Percentiles rank a stretch among this genome's conserved stretches.
Conservation (phyloP, 345 rosid species). For the Cardamine occulta region DNA sequence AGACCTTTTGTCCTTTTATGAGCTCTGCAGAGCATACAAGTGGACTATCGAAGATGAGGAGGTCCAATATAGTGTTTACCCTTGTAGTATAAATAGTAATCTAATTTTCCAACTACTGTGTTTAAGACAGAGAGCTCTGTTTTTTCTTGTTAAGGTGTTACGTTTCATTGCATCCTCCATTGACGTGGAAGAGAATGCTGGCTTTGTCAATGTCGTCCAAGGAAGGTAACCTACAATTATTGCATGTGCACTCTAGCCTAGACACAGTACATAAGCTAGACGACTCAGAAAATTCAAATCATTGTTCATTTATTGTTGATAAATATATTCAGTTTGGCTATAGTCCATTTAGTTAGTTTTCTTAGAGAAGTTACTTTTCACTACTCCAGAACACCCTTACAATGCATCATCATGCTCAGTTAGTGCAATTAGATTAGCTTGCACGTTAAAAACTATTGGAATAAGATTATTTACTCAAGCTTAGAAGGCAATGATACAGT, state of each 20-base stretch:
- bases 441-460: neutral
- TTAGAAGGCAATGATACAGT: neutral
- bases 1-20: constrained; percentile 75
- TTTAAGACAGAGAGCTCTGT: constrained; percentile 9
- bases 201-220: constrained; percentile 63
- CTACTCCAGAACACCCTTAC: neutral
- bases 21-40: constrained; percentile 69
- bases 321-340: neutral
- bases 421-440: constrained; percentile 23
- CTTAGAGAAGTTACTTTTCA: neutral
- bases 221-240: constrained; percentile 65
- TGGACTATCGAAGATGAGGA: constrained; percentile 80
- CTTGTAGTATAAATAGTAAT: neutral
- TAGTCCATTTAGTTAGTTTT: too few species aligned
- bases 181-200: constrained; percentile 52
- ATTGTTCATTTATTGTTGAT: constrained; percentile 12
- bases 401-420: neutral
- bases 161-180: constrained; percentile 43
- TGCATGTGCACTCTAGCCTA: constrained; percentile 16
- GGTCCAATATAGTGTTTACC: constrained; percentile 50
- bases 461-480: neutral
- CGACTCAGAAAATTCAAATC: neutral
- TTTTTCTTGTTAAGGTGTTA: constrained; percentile 60
- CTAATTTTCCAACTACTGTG: constrained; percentile 8
- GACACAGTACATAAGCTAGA: neutral